Conservation (phyloP, 495 filamentous ascomycete genomes). For the Penicillium simplicissimum region DNA sequence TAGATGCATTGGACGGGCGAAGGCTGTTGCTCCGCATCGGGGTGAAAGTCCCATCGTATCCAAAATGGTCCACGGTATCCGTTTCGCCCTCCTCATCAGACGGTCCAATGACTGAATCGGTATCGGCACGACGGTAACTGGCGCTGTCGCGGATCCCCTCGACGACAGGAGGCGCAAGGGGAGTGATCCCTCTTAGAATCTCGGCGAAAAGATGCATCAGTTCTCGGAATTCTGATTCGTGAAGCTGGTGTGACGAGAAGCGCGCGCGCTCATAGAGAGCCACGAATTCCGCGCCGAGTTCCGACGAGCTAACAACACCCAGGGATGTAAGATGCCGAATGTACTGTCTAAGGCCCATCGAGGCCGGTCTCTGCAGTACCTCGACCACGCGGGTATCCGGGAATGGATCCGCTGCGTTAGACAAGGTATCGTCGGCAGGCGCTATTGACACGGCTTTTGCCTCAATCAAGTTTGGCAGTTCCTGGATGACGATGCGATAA, state of each 20-base stretch:
- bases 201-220: conserved; percentile 89
- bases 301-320: conserved; percentile 60
- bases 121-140: conserved; percentile 32
- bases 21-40: conserved; percentile 34
- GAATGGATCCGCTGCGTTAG: conserved; percentile 31
- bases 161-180: conserved; percentile 53
- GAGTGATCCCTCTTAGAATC: conserved; percentile 72
- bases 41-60: conserved; percentile 22
- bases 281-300: conserved; percentile 64
- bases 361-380: conserved; percentile 65
- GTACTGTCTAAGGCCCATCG: conserved; percentile 82
- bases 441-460: conserved; percentile 86
- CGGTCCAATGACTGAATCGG: conserved; percentile 44
- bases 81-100: conserved; percentile 52
- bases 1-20: conserved; percentile 35
- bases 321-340: conserved; percentile 67
- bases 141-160: conserved; percentile 40
- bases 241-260: conserved; percentile 63
- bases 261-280: conserved; percentile 77
- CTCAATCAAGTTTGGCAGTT: conserved; percentile 90
- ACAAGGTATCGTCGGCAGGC: conserved; percentile 55
- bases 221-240: conserved; percentile 70
- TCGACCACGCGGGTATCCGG: conserved; percentile 66
- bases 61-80: conserved; percentile 36
- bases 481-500: conserved; percentile 76